Evolutionary conservation across 2,329 filamentous ascomycete genomes (phyloP).

Genomic region (Sphaerulina musiva): DNA sequence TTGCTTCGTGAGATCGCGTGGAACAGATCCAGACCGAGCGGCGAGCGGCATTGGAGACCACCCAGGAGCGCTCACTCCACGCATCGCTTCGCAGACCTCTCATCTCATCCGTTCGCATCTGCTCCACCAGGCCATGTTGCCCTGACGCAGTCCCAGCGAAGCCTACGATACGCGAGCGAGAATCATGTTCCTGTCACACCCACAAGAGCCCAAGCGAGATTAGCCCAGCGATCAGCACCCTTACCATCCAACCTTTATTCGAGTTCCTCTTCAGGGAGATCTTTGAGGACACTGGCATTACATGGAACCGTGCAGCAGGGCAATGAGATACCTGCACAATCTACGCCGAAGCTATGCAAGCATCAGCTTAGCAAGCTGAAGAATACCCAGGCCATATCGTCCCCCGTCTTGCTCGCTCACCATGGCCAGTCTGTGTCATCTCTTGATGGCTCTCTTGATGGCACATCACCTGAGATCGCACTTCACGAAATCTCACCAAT

Average conservation of each 20-base stretch:
- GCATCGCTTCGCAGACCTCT: constrained; percentile 17
- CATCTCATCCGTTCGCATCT: constrained; percentile 25
- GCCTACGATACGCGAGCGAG: constrained; percentile 21
- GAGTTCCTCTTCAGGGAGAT: background rate
- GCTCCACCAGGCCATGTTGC: constrained; percentile 2
- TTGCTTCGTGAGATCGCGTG: background rate
- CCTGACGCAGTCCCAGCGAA: constrained; percentile 18
- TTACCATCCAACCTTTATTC: constrained; percentile 10
- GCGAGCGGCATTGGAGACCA: constrained; percentile 26
- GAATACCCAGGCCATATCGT: constrained; percentile 1
- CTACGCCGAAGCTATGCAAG: constrained; percentile 10
- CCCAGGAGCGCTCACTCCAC: constrained; percentile 30
- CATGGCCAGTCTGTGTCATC: background rate
- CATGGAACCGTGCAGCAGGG: background rate
- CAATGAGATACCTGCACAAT: background rate
- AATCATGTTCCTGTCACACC: constrained; percentile 23
- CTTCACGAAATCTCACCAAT: constrained; percentile 4
- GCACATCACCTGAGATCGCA: constrained; percentile 2
- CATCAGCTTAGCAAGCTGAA: constrained; percentile 10
- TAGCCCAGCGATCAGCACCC: constrained; percentile 15
- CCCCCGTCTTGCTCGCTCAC: background rate
- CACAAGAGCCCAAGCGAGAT: constrained; percentile 15
- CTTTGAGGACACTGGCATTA: background rate
- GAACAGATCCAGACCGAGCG: background rate
- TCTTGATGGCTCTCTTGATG: constrained; percentile 14